Percentiles rank a stretch among this genome's conserved stretches.
Conservation (phyloP, 2,329 filamentous ascomycete species). For the Ceratocystis colombiana region DNA sequence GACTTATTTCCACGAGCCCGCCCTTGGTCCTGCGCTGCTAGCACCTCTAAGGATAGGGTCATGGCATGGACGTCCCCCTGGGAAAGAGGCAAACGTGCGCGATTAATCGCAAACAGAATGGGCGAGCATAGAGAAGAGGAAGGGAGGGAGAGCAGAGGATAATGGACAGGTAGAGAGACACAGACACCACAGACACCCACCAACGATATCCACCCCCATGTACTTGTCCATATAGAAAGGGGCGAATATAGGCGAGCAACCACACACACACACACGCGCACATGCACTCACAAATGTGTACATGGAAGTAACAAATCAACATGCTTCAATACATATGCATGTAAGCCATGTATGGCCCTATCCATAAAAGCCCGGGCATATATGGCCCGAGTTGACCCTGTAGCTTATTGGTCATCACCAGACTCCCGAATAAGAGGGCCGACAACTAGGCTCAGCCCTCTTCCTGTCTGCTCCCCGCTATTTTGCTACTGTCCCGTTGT, state of each 20-base stretch:
- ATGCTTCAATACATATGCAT: background rate
- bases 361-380: background rate
- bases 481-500: background rate
- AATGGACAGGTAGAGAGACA: background rate
- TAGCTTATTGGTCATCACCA: background rate
- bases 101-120: background rate
- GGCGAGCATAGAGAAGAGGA: background rate
- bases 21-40: background rate
- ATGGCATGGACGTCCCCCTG: background rate
- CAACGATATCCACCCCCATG: background rate
- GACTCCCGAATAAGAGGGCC: background rate
- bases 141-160: background rate
- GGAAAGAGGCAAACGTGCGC: slow-evolving; percentile 5
- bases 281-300: too few species aligned
- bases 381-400: background rate
- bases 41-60: background rate
- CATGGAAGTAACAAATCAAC: too few species aligned
- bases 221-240: background rate
- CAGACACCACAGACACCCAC: background rate
- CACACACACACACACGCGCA: too few species aligned
- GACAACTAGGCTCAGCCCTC: background rate
- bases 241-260: background rate
- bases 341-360: background rate
- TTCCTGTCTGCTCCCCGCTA: background rate
- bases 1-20: slow-evolving; percentile 10